These are phyloP conservation scores for Penicillium sp. DNA, from an alignment of 2,329 filamentous ascomycete species.

Conservation along the genomic window DNA sequence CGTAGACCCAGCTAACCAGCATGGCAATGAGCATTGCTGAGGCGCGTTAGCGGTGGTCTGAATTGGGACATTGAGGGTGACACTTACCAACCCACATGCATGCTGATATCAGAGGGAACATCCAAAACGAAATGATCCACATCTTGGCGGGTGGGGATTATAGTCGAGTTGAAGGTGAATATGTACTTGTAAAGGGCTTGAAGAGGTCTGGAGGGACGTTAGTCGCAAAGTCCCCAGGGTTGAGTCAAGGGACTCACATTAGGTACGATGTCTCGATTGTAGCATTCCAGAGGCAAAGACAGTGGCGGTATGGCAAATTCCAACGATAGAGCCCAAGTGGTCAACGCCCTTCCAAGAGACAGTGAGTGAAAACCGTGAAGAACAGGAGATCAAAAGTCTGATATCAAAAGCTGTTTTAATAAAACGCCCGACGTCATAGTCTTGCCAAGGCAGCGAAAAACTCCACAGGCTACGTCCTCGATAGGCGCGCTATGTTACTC, in stretches of 20 bases:
- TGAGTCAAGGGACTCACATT: constrained; percentile 3
- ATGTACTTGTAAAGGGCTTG: neutral
- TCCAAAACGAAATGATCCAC: constrained; percentile 52
- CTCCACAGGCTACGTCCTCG: neutral
- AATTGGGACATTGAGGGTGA: neutral
- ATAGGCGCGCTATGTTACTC: neutral
- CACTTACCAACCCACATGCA: constrained; percentile 54
- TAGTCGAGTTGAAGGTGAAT: neutral
- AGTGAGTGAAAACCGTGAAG: neutral
- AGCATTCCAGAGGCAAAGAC: constrained; percentile 1
- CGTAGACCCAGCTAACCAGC: constrained; percentile 58
- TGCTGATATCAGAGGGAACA: constrained; percentile 63
- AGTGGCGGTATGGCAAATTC: constrained; percentile 7
- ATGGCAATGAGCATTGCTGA: constrained; percentile 62
- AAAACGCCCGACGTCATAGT: neutral
- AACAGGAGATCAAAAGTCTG: neutral
- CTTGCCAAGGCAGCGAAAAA: neutral
- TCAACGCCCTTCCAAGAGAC: no score
- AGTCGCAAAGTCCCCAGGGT: neutral
- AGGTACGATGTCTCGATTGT: neutral
- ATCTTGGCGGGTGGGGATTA: constrained; percentile 26
- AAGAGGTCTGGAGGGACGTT: neutral
- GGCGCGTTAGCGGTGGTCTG: constrained; percentile 8
- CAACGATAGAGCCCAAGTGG: neutral
- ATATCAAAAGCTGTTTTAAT: neutral